Evolutionary conservation across 2,329 filamentous ascomycete genomes (phyloP).

Genomic region (Fusarium agapanthi): DNA sequence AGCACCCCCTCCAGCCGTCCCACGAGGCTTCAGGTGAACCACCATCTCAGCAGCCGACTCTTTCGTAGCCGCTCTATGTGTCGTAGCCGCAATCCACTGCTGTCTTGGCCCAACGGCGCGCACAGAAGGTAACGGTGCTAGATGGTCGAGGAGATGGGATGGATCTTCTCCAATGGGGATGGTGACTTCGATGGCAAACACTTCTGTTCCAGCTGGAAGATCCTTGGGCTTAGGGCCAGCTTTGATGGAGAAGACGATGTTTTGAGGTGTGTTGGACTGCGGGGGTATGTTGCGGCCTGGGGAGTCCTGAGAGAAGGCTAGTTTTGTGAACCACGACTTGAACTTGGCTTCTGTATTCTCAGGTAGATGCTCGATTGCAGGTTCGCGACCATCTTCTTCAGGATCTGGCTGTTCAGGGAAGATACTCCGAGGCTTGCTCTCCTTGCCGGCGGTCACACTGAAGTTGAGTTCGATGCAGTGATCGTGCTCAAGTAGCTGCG

Average conservation of each 20-base stretch:
- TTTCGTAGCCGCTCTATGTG: background rate
- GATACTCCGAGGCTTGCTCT: background rate
- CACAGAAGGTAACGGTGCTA: fast-evolving
- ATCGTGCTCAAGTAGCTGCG: background rate
- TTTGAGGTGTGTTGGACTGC: background rate
- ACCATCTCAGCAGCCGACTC: background rate
- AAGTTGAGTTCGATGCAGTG: background rate
- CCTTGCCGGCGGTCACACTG: background rate
- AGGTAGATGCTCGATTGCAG: fast-evolving
- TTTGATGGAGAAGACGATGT: background rate
- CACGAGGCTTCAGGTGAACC: background rate
- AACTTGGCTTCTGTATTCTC: background rate
- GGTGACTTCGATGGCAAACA: background rate
- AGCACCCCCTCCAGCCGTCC: background rate
- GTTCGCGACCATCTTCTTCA: background rate
- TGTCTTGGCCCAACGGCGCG: background rate
- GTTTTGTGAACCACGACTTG: background rate
- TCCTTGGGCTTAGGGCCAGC: fast-evolving
- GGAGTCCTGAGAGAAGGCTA: background rate
- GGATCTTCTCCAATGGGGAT: background rate
- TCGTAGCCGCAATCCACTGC: background rate
- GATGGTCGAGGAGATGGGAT: background rate
- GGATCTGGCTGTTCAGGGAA: background rate
- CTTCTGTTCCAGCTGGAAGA: background rate
- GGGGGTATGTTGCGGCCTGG: background rate